Evolutionary conservation across 1,139 yeast genomes (phyloP).

Genomic region (Blastobotrys malaysiensis): DNA sequence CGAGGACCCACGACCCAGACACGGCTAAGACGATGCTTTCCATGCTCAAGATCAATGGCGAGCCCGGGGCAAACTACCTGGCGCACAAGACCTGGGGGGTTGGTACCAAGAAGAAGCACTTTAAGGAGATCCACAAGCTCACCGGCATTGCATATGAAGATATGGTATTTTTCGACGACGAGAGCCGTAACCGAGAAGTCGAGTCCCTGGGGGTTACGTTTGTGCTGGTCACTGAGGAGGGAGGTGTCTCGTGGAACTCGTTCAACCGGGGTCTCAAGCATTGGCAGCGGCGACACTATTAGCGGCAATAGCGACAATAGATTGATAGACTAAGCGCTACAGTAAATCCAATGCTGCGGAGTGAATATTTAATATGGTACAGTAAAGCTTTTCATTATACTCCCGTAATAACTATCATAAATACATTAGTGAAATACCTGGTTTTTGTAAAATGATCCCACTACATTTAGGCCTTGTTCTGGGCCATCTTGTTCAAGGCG

Average conservation of each 20-base stretch:
- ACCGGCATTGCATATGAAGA: constrained; percentile 46
- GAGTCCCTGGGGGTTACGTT: constrained; percentile 56
- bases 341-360: too few species aligned
- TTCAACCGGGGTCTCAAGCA: constrained; percentile 34
- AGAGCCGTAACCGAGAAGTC: constrained; percentile 60
- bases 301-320: too few species aligned
- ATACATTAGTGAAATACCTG: not conserved
- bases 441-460: not conserved
- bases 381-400: not conserved
- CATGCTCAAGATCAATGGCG: constrained; percentile 43
- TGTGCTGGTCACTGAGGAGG: constrained; percentile 43
- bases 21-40: constrained; percentile 55
- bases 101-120: constrained; percentile 58
- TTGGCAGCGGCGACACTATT: constrained; percentile 14
- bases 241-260: constrained; percentile 48
- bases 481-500: constrained; percentile 95
- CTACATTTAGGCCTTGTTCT: not conserved
- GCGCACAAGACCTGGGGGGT: constrained; percentile 61
- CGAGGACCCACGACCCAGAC: constrained; percentile 59
- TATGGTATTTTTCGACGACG: constrained; percentile 67
- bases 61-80: constrained; percentile 46
- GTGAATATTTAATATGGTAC: not conserved
- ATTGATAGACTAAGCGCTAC: too few species aligned
- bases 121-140: constrained; percentile 41
- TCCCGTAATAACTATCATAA: not conserved